Evolutionary conservation across 1,139 yeast species (phyloP).

Genomic region (Kluyveromyces sp.): DNA sequence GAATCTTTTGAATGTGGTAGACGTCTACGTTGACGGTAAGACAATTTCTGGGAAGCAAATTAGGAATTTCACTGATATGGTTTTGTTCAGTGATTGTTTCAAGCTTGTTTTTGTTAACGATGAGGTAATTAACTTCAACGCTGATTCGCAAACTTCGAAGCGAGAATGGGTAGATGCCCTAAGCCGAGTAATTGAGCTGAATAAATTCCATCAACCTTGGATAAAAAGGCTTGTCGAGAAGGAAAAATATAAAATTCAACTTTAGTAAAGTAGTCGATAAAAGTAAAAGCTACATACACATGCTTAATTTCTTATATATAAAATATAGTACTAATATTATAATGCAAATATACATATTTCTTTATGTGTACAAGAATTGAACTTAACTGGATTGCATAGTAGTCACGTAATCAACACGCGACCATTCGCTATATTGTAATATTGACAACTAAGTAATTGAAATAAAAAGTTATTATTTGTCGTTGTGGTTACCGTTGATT

Average conservation of each 20-base stretch:
- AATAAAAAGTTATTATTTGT: not conserved
- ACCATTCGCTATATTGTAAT: not conserved
- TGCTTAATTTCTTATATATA: too few species aligned
- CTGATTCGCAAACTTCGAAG: slow-evolving; percentile 51
- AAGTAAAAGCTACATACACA: too few species aligned
- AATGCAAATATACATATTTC: too few species aligned
- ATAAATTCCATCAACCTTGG: slow-evolving; percentile 62
- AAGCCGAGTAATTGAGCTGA: slow-evolving; percentile 46
- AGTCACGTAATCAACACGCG: not conserved
- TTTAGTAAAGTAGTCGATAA: not conserved
- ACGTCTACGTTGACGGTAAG: slow-evolving; percentile 45
- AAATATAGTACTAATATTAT: too few species aligned
- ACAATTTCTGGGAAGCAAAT: slow-evolving; percentile 17
- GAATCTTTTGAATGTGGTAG: slow-evolving; percentile 54
- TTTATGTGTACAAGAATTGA: too few species aligned
- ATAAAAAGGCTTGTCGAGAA: slow-evolving; percentile 34
- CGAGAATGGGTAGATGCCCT: slow-evolving; percentile 47
- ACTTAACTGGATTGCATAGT: not conserved
- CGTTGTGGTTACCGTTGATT: slow-evolving; percentile 5
- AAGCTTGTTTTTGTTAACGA: slow-evolving; percentile 58
- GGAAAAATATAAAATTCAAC: not conserved
- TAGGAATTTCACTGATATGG: slow-evolving; percentile 57
- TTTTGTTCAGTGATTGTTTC: slow-evolving; percentile 56
- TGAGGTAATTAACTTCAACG: slow-evolving; percentile 62
- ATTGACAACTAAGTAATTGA: not conserved